Percentiles rank a stretch among this genome's conserved stretches.
Conservation (phyloP, 2,329 filamentous ascomycete genomes). For the Elsinoe batatas region DNA sequence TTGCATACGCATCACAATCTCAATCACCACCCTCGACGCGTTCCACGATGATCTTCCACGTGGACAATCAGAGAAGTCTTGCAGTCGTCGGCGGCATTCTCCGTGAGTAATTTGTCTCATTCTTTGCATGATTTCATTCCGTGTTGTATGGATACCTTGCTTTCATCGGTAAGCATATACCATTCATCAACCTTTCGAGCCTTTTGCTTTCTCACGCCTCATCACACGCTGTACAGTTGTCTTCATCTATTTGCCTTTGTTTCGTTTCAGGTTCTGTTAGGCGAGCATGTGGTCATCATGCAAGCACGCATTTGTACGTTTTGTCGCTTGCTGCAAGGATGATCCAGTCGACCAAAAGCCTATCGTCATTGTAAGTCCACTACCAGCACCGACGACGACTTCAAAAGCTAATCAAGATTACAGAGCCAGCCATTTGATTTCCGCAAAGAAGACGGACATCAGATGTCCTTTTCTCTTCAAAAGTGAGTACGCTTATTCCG, state of each 20-base stretch:
- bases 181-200: neutral
- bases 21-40: neutral
- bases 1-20: neutral
- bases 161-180: neutral
- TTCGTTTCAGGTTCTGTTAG: neutral
- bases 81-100: neutral
- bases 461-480: neutral
- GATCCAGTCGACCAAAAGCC: neutral
- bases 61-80: neutral
- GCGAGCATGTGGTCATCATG: constrained; percentile 4
- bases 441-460: constrained; percentile 9
- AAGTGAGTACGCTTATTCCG: neutral
- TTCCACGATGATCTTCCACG: neutral
- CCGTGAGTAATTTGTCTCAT: neutral
- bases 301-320: constrained; percentile 7
- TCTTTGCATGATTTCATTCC: neutral
- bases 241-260: neutral
- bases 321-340: neutral
- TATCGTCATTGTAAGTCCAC: neutral
- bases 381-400: neutral
- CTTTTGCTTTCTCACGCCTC: neutral
- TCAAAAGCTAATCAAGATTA: neutral
- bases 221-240: neutral
- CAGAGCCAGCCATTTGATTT: constrained; percentile 8
- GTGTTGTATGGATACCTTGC: neutral